Evolutionary conservation across 371 early-diverging fungal genomes (phyloP).

Genomic region (Mucor ambiguus): DNA sequence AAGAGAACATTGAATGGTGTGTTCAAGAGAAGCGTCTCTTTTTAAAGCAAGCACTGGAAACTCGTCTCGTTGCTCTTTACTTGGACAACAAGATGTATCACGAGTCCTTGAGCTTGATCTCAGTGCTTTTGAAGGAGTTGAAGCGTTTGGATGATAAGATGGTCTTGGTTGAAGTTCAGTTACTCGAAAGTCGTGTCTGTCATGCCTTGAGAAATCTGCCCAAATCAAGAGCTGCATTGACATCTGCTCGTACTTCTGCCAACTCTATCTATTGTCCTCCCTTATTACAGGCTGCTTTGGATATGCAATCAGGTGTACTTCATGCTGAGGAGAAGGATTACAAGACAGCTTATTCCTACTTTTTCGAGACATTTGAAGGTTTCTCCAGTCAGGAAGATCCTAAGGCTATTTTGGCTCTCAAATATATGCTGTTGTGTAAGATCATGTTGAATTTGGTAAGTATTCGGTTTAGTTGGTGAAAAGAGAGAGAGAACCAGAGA

Average conservation of each 20-base stretch:
- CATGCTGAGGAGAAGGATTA: conserved; percentile 99
- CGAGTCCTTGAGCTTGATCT: conserved; percentile 87
- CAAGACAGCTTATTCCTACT: conserved; percentile 98
- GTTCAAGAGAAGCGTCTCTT: conserved; percentile 88
- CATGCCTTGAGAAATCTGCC: conserved; percentile 93
- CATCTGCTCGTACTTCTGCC: conserved; percentile 96
- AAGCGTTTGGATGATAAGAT: conserved; percentile 99
- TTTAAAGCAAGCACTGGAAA: conserved; percentile 93
- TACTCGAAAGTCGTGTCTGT: conserved; percentile 94
- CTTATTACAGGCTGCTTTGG: conserved; percentile 95
- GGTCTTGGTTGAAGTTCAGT: conserved; percentile 95
- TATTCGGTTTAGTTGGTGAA: background rate
- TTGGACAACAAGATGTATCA: conserved; percentile 94
- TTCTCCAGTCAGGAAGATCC: conserved; percentile 86
- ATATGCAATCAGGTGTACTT: conserved; percentile 97
- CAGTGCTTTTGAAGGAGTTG: conserved; percentile 87
- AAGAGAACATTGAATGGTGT: conserved; percentile 94
- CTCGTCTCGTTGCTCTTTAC: conserved; percentile 89
- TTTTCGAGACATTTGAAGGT: conserved; percentile 97
- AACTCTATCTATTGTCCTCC: conserved; percentile 99
- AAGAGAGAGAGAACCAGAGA: background rate
- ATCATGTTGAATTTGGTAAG: conserved; percentile 93
- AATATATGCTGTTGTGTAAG: conserved; percentile 98
- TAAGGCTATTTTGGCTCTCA: conserved; percentile 86
- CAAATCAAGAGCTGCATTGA: conserved; percentile 95